Conservation (phyloP, 2,329 filamentous ascomycete genomes). For the Monilinia polystroma region DNA sequence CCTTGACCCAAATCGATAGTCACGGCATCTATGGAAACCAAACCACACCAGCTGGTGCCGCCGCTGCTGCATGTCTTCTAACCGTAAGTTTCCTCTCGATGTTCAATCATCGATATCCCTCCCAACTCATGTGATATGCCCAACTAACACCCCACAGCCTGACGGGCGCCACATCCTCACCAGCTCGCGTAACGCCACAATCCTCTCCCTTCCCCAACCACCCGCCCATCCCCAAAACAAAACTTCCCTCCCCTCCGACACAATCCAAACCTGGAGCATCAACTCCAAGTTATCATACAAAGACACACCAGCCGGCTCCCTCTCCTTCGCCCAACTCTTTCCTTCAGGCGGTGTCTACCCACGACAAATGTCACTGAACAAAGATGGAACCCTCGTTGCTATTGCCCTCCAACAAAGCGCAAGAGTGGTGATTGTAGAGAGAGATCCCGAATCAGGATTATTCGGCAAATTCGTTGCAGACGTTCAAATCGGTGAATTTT, state of each 20-base stretch:
- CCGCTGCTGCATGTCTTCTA: constrained; percentile 56
- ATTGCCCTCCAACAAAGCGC: constrained; percentile 47
- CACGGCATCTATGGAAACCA: constrained; percentile 49
- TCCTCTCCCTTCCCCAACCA: constrained; percentile 51
- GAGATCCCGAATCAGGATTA: constrained; percentile 45
- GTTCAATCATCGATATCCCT: not conserved
- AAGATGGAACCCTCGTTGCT: constrained; percentile 46
- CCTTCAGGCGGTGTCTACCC: constrained; percentile 49
- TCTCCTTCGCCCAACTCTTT: constrained; percentile 45
- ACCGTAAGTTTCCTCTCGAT: constrained; percentile 50
- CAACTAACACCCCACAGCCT: constrained; percentile 44
- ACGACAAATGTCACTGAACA: constrained; percentile 50
- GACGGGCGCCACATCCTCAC: constrained; percentile 63
- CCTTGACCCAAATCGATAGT: constrained; percentile 49
- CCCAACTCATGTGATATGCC: not conserved
- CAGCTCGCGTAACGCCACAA: constrained; percentile 64
- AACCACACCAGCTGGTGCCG: constrained; percentile 42
- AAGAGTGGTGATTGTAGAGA: constrained; percentile 44
- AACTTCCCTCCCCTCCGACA: constrained; percentile 56
- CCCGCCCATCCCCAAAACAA: constrained; percentile 43
- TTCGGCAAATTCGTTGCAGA: constrained; percentile 41
- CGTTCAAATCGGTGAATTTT: constrained; percentile 15
- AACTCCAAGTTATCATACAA: constrained; percentile 43
- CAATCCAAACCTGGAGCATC: constrained; percentile 62
- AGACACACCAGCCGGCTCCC: constrained; percentile 45